Evolutionary conservation across 495 filamentous ascomycete species (phyloP), one percentile per base, ranked within the genome.

Genomic region (Penicillium taxi): DNA sequence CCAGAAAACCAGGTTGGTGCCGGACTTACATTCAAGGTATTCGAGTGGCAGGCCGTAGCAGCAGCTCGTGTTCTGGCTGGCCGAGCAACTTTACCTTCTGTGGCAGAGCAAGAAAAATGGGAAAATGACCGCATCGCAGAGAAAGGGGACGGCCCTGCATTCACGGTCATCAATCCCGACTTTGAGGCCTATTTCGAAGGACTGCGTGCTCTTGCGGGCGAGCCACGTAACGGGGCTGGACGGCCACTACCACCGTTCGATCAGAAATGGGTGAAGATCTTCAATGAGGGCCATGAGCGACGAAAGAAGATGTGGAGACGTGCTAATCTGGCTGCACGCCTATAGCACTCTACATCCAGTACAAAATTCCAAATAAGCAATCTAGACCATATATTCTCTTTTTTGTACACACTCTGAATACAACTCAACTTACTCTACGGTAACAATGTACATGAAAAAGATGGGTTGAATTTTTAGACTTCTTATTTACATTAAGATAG

Each of bases 1-100:
- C 2, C 44, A 58, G 11, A 48, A 58, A 77, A 59, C 63, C n/a
- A n/a, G n/a, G n/a, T 74, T 9, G 67, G 66, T 13, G 73, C 67
- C 6, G 75, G 70, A 0, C 59, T 79, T n/a, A 77, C 70, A 3
- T 75, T 79, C 56, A 67, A 67, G 15, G 62, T 76, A 1, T 78
- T 74, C 33, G 74, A 80, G 55, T 78, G 70, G 69, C 75, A 80
- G 50, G 74, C 74, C 9, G 73, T 78, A 1, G 66, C 69, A 0
- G 67, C 70, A 0, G 75, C 74, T 0, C 69, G 75, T 4, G 62
- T 73, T 5, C 56, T 78, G 1, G 69, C 75, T 0, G 74, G 75
- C n/a, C 58, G 61, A 9, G 66, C 61, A 0, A 42, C 40, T 6
- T 47, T 79, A 8, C 75, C 75, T 0, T 32, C 59, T 0, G 12